Evolutionary conservation across 306 rosid species (phyloP), one percentile per base, ranked within the genome.

Genomic region (Quercus engelmannii): DNA sequence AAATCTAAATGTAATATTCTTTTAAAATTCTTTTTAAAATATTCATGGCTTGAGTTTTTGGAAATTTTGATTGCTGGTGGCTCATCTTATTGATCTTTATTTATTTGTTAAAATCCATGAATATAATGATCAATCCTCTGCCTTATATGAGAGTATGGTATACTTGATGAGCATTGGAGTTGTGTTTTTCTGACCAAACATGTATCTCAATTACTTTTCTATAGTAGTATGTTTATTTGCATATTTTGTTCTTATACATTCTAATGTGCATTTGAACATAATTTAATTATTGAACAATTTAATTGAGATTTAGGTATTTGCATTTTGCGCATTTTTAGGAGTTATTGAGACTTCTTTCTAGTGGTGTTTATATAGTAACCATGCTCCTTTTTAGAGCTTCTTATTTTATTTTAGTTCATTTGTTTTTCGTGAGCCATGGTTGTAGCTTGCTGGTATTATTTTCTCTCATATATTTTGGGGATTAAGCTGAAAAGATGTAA

Each of bases 361-460:
- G n/a, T 18, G 21, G 35, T 67, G 25, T 64, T 64, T 13, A 28
- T 26, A 14, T 21, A 6, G 35, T 26, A 64, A 30, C 43, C 73
- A n/a, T 73, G 43, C 57, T 20, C 21, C 78, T 46, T 19, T 69
- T 26, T 79, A 19, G 46, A 31, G 69, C 46, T 38, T 79, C 63
- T 57, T 59, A 18, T 41, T 17, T 74, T 55, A 58, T 17, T 43
- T 61, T 67, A 21, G 20, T 28, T 70, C 59, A 71, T 46, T 71
- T 76, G 18, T 30, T 33, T 59, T 55, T 18, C 28, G 46, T 23
- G 9, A 21, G 2, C 61, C 74, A 31, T 64, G 20, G 59, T 35
- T 80, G 30, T 13, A 18, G 31, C 49, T 65, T 55, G 14, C 38
- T 52, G 62, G 18, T 25, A 70, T 43, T 81, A 55, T 82, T 64